phyloP scores from a whole-genome alignment of 2,329 filamentous ascomycete genomes.

The Claviceps capensis region DNA sequence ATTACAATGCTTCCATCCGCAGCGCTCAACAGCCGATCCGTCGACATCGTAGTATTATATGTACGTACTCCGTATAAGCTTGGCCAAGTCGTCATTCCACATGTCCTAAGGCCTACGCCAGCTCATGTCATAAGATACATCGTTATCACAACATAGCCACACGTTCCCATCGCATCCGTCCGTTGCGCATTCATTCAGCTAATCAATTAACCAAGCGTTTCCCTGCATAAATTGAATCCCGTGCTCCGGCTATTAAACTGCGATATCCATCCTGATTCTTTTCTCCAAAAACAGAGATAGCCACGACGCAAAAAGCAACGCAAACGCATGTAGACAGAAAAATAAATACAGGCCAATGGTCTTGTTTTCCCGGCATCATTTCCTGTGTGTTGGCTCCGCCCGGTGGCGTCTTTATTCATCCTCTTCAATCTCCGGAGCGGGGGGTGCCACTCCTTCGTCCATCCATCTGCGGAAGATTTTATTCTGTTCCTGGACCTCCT shows the following conservation, averaged over 20 bases:
- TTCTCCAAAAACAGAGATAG: not conserved
- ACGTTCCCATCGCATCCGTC: too few species aligned
- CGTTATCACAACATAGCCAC: too few species aligned
- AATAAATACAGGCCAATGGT: not conserved
- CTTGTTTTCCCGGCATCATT: not conserved
- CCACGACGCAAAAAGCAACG: not conserved
- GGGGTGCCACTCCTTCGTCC: constrained; percentile 31
- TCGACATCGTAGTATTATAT: too few species aligned
- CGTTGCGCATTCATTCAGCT: not conserved
- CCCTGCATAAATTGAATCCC: constrained; percentile 3
- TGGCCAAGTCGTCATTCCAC: too few species aligned
- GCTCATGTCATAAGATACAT: too few species aligned
- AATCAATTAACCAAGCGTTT: constrained; percentile 1
- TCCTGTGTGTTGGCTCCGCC: too few species aligned
- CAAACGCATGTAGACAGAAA: not conserved
- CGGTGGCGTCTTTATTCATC: not conserved
- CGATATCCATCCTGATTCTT: not conserved
- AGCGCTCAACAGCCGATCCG: too few species aligned
- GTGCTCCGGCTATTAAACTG: constrained; percentile 2
- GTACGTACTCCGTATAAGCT: too few species aligned
- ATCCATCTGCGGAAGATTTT: constrained; percentile 44
- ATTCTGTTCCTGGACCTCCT: constrained; percentile 62
- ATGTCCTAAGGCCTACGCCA: too few species aligned
- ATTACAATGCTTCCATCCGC: too few species aligned
- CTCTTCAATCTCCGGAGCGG: constrained; percentile 2